Conservation (phyloP, 164 flowering plant genomes). For the Cinnamomum micranthum region DNA sequence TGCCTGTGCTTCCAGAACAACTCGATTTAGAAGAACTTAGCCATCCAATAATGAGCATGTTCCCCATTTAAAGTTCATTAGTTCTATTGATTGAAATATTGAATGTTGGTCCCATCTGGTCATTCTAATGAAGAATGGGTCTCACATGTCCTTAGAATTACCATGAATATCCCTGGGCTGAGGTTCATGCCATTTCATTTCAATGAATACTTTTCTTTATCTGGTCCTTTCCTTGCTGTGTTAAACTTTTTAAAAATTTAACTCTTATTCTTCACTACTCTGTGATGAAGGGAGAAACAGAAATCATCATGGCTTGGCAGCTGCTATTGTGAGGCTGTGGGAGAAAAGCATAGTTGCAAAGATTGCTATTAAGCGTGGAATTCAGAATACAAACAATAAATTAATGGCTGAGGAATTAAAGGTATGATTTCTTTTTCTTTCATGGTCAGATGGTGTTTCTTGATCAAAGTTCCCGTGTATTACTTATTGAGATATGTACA, state of each 20-base stretch:
- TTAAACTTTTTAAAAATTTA: neutral
- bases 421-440: conserved; percentile 31
- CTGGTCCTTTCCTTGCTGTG: neutral
- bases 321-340: conserved; percentile 88
- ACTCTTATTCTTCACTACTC: conserved; percentile 6
- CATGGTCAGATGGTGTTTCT: no score
- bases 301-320: conserved; percentile 92
- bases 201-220: neutral
- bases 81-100: no score
- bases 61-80: neutral
- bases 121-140: neutral
- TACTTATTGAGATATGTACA: neutral
- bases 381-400: conserved; percentile 95
- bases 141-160: neutral
- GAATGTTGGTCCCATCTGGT: no score
- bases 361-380: conserved; percentile 95
- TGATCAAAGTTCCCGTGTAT: neutral
- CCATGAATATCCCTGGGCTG: neutral
- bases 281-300: conserved; percentile 75
- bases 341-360: conserved; percentile 87
- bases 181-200: neutral
- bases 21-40: neutral
- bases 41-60: neutral
- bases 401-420: conserved; percentile 93
- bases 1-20: neutral